Base-by-base conservation (phyloP, 352 stramenopile genomes). In the Phytophthora niederhauseri region DNA sequence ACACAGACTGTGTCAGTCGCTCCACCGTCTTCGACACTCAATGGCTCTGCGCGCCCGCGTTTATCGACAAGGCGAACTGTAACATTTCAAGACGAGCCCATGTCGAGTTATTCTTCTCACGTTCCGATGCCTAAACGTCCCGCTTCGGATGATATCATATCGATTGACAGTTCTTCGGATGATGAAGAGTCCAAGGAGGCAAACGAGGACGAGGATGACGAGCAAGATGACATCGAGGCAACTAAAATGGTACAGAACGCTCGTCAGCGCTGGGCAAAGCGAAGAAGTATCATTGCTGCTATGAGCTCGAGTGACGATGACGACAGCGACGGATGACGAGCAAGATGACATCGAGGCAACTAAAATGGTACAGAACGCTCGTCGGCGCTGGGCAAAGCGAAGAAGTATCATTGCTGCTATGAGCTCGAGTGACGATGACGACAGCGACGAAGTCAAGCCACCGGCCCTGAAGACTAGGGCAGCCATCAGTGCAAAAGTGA, bases 151-250 rank as follows among this genome's bases (percentile, higher is more conserved):
- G 43, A 64, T 20, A 48, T 73, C 2, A 65, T 73, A 46, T 54
- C 68, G 12, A 72, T 76, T 58, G 68, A 75, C 7, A 77, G 53
- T 38, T 77, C 68, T 57, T 78, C 72, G 14, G 66, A 66, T 30
- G 70, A 72, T 38, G 70, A 66, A 48, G 70, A 66, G 48, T 49
- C 19, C 12, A 65, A 60, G n/a, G 41, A 66, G 24, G 49, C 20
- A 45, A 9, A 38, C 30, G 31, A 64, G 20, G 30, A 67, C 3
- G 36, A 57, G 38, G 61, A 61, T 28, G 59, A 70, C 6, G 31
- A 50, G 4, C 24, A 57, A 30, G 54, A 76, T 5, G 49, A 57
- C 41, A 58, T 60, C 3, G 65, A 73, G 41, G 56, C 26, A n/a
- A 56, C 28, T 24, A 68, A 14, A 48, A 72, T 68, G 57, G 51